These are phyloP conservation scores for Cercospora beticola DNA, from an alignment of 2,329 filamentous ascomycete species.

Conservation along the genomic window DNA sequence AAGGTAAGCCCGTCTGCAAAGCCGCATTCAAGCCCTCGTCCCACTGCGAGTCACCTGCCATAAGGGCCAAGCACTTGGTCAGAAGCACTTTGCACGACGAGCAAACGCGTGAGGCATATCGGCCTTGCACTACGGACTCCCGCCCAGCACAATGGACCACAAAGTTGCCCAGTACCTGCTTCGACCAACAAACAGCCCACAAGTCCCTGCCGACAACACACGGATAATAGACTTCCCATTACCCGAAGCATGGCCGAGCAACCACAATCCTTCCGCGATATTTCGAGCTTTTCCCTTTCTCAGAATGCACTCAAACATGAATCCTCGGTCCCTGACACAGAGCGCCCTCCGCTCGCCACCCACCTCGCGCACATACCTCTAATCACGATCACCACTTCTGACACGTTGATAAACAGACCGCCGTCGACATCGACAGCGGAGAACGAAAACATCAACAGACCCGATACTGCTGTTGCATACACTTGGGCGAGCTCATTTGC, in stretches of 20 bases:
- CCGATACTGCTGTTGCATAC: not conserved
- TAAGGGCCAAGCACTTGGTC: not conserved
- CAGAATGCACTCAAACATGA: not conserved
- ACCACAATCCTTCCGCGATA: not conserved
- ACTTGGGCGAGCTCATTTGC: not conserved
- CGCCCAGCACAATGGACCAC: not conserved
- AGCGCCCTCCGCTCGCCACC: not conserved
- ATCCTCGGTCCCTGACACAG: not conserved
- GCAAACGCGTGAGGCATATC: not conserved
- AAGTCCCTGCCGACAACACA: not conserved
- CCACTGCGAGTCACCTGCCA: not conserved
- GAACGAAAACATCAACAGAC: not conserved
- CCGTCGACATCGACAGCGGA: slow-evolving; percentile 22
- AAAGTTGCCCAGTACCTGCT: not conserved
- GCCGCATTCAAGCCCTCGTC: not conserved
- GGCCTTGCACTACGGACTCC: not conserved
- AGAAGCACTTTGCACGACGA: not conserved
- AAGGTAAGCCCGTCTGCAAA: not conserved
- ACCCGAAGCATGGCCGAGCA: not conserved
- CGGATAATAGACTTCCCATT: not conserved
- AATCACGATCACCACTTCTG: slow-evolving; percentile 9
- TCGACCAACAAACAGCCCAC: not conserved
- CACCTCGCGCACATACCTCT: not conserved
- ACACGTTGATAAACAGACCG: slow-evolving; percentile 19
- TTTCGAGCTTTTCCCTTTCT: not conserved